Percentiles rank a stretch among this genome's conserved stretches.
Conservation (phyloP, 768 basidiomycete genomes). For the Leccinum olivaceopallidum region DNA sequence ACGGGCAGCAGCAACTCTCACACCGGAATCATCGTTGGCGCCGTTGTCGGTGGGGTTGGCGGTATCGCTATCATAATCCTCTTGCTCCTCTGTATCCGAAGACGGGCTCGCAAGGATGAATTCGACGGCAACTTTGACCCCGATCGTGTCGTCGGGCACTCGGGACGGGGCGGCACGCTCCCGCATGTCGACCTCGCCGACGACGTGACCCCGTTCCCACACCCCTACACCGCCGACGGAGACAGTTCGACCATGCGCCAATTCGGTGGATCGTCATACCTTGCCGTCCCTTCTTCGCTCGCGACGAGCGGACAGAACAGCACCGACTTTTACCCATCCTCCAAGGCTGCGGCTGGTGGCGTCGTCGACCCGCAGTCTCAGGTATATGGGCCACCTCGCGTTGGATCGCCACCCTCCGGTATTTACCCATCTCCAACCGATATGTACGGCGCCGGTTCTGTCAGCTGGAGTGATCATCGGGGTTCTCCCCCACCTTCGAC, state of each 20-base stretch:
- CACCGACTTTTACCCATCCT: slow-evolving; percentile 12
- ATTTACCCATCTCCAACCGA: slow-evolving; percentile 7
- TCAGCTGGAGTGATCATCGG: slow-evolving; percentile 23
- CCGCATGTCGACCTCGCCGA: slow-evolving; percentile 29
- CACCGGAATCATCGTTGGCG: slow-evolving; percentile 50
- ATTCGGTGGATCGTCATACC: slow-evolving; percentile 15
- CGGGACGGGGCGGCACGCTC: slow-evolving; percentile 24
- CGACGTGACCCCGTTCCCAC: slow-evolving; percentile 32
- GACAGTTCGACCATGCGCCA: slow-evolving; percentile 26
- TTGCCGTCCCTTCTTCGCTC: slow-evolving; percentile 4
- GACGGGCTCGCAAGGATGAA: slow-evolving; percentile 33
- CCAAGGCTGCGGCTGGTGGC: not conserved
- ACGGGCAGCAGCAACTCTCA: slow-evolving; percentile 5
- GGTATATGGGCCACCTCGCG: slow-evolving; percentile 2
- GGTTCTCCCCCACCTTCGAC: slow-evolving; percentile 28
- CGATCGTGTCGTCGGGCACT: slow-evolving; percentile 38
- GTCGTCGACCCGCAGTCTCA: slow-evolving; percentile 11
- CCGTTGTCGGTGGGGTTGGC: slow-evolving; percentile 50
- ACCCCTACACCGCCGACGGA: slow-evolving; percentile 1
- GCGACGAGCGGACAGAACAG: slow-evolving; percentile 1
- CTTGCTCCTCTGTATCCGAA: slow-evolving; percentile 33
- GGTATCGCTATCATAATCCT: slow-evolving; percentile 29
- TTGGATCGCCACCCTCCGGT: slow-evolving; percentile 1
- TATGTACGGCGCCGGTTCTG: slow-evolving; percentile 15
- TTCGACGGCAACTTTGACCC: slow-evolving; percentile 54